A percentile compares a stretch with the other conserved stretches of the same genome.
These are phyloP conservation scores for Fonsecaea multimorphosa DNA, from an alignment of 2,329 filamentous ascomycete genomes.

Conservation along the genomic window DNA sequence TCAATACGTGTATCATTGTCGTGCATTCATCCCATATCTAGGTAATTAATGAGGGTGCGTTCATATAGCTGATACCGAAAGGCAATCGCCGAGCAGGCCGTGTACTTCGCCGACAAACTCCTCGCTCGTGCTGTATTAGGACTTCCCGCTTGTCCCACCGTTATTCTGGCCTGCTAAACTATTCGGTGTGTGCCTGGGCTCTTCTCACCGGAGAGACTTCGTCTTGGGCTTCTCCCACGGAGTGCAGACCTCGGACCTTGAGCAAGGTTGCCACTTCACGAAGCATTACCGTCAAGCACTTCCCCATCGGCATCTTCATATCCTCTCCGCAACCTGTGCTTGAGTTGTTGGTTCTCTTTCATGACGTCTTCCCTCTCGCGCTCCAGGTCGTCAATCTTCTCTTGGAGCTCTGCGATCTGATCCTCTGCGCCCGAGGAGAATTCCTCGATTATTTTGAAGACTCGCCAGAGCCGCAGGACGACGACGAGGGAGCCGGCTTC, in stretches of 20 bases:
- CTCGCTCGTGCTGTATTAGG: background rate
- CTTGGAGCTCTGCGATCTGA: slow-evolving; percentile 64
- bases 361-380: slow-evolving; percentile 38
- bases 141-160: background rate
- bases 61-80: background rate
- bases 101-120: background rate
- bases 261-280: background rate
- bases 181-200: background rate
- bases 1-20: slow-evolving; percentile 1
- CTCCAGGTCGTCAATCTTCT: slow-evolving; percentile 54
- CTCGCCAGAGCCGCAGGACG: slow-evolving; percentile 69
- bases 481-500: slow-evolving; percentile 70
- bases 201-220: background rate
- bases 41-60: background rate
- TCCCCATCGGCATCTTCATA: slow-evolving; percentile 4
- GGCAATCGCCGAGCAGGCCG: background rate
- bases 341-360: slow-evolving; percentile 33
- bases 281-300: background rate
- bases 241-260: background rate
- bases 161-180: background rate
- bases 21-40: background rate
- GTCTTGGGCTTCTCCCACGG: background rate
- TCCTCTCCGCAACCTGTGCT: slow-evolving; percentile 11
- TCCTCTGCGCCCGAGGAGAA: slow-evolving; percentile 68
- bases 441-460: slow-evolving; percentile 75